Evolutionary conservation across 75 land plant genomes (phyloP), one percentile per base, ranked within the genome.

Genomic region (Cunninghamia lanceolata): DNA sequence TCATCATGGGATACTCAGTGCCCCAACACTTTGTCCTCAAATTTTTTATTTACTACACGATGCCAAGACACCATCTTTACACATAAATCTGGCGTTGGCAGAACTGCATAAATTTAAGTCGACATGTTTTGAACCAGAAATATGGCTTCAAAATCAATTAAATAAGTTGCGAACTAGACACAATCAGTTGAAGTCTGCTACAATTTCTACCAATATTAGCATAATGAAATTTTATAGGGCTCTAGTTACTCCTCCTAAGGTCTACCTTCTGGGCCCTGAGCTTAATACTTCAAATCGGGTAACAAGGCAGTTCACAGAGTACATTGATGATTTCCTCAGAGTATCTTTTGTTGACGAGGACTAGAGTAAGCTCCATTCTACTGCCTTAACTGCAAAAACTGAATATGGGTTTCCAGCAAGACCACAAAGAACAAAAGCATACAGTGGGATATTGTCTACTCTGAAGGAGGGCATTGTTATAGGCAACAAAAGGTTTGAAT

Each of bases 261-360:
- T 94, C 75, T 97, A 94, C 85, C 94, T 92, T 84, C 14, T 90
- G 86, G 97, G 97, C 36, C 99, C 99, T 39, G 99, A 97, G 86
- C 66, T 93, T 71, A 97, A 95, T 66, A 78, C 85, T 8, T 93
- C 98, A 28, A 97, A 97, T 78, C 95, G 95, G 73, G 93, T 97
- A 19, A 93, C 92, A 9, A 88, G 93, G 42, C 85, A 95, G 43
- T 91, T 85, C 91, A 84, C 88, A 59, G 87, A 87, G 54, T 82
- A 92, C 83, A 91, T 90, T 68, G 90, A 92, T 77, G 93, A 94
- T 85, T 97, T 97, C 85, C 77, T 97, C 46, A 91, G 98, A 66
- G 94, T 97, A 79, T 86, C 94, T 42, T 97, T 97, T 87, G 94
- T 96, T 68, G 99, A 97, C 78, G 99, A 97, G 89, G 92, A 94